Conservation (phyloP, 1,284 basidiomycete genomes). For the Ustilago hordei region DNA sequence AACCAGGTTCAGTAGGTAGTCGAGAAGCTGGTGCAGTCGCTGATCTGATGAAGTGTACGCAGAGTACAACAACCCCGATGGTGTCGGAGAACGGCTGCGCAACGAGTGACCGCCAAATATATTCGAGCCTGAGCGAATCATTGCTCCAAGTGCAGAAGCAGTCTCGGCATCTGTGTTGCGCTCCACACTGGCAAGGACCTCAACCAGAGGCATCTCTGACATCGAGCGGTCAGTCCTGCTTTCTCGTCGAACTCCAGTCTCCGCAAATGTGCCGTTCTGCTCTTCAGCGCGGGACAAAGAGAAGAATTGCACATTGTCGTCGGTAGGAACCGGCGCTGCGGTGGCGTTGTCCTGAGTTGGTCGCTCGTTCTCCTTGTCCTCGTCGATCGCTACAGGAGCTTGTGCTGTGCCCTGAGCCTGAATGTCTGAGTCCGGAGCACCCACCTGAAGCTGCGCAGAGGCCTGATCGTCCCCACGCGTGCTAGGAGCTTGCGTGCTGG, state of each 20-base stretch:
- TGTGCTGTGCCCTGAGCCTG: not conserved
- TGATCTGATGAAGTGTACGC: not conserved
- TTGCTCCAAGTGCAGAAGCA: not conserved
- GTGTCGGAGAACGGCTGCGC: not conserved
- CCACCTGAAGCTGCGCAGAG: too few relatives aligned
- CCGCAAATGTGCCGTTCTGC: not conserved
- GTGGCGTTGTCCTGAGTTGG: not conserved
- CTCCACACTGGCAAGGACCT: not conserved
- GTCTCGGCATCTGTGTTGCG: not conserved
- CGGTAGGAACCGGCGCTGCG: not conserved
- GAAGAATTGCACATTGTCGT: conserved; percentile 2
- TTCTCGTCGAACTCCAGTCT: not conserved
- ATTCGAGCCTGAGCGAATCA: not conserved
- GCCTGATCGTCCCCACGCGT: not conserved
- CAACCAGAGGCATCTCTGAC: not conserved
- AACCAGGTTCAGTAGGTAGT: conserved; percentile 13
- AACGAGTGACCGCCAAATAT: not conserved
- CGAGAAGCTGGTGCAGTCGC: not conserved
- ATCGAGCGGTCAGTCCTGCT: not conserved
- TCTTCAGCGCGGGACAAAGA: not conserved
- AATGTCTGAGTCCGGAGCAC: not conserved
- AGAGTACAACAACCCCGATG: not conserved
- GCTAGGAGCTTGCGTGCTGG: not conserved
- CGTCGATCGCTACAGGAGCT: not conserved
- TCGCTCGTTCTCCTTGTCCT: not conserved